Conservation (phyloP, 2,329 filamentous ascomycete genomes). For the Orbilia oligospora region DNA sequence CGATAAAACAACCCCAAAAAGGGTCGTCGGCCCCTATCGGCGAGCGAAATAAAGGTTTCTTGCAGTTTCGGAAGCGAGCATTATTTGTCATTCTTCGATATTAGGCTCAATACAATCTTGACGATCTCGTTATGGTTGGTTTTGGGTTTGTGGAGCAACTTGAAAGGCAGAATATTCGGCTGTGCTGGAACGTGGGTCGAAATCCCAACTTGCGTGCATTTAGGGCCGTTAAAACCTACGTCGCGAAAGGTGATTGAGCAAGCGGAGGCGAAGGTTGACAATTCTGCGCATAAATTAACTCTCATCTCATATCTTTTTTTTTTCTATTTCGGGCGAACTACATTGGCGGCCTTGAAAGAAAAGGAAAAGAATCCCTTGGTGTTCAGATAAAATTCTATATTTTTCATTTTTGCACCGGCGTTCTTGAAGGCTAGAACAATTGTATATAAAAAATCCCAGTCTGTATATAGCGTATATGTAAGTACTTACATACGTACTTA, state of each 20-base stretch:
- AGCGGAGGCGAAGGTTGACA: constrained; percentile 22
- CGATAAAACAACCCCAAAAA: constrained; percentile 30
- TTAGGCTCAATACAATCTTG: constrained; percentile 55
- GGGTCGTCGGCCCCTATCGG: background rate
- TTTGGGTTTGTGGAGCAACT: constrained; percentile 43
- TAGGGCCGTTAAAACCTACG: constrained; percentile 30
- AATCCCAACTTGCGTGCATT: constrained; percentile 18
- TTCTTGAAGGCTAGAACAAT: constrained; percentile 10
- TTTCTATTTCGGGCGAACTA: constrained; percentile 19
- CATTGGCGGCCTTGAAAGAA: constrained; percentile 18
- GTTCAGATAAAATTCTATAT: background rate
- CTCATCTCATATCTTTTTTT: constrained; percentile 41
- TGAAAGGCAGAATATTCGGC: constrained; percentile 40
- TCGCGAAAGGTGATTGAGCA: constrained; percentile 16
- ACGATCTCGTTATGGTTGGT: constrained; percentile 40
- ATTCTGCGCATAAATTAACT: constrained; percentile 10
- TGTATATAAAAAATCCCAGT: constrained; percentile 49
- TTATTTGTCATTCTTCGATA: constrained; percentile 56
- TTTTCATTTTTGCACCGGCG: background rate
- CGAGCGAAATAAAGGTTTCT: constrained; percentile 34
- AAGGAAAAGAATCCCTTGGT: background rate
- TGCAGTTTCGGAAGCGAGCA: constrained; percentile 44
- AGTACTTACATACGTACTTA: too few species aligned
- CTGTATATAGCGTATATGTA: constrained; percentile 30
- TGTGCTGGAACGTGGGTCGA: constrained; percentile 37